Evolutionary conservation across 805 yeast species (phyloP).

Genomic region (Wickerhamiella kazuoi): DNA sequence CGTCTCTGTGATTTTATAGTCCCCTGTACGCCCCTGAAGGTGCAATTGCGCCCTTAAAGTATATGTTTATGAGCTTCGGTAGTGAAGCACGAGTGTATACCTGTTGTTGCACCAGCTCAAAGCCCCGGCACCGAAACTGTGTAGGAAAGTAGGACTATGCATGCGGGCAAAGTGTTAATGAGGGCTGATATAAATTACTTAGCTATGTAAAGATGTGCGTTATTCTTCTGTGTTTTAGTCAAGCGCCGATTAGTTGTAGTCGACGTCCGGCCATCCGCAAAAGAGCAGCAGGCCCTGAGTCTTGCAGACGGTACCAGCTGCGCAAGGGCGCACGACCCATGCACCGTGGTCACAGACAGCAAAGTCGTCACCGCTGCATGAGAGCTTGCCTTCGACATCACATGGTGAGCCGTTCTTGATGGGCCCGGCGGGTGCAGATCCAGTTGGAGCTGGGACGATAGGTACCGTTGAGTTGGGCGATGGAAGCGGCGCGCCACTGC

Average conservation of each 20-base stretch:
- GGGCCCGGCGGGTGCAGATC: not conserved
- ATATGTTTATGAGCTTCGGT: too few relatives aligned
- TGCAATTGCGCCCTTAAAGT: too few relatives aligned
- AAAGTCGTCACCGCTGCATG: constrained; percentile 15
- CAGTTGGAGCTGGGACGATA: not conserved
- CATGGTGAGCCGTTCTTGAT: constrained; percentile 13
- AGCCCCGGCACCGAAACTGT: too few relatives aligned
- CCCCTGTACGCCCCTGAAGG: too few relatives aligned
- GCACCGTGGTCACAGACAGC: constrained; percentile 16
- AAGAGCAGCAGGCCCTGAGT: constrained; percentile 10
- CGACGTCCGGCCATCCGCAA: constrained; percentile 16
- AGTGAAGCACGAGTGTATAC: too few relatives aligned
- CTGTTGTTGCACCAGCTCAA: too few relatives aligned
- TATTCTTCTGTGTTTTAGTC: too few relatives aligned
- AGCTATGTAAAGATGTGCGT: too few relatives aligned
- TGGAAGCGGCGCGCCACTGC: not conserved
- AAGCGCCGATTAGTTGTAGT: not conserved
- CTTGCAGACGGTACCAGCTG: constrained; percentile 17
- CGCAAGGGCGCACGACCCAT: constrained; percentile 19
- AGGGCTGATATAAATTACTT: too few relatives aligned
- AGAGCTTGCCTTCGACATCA: constrained; percentile 14
- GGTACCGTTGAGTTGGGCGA: not conserved
- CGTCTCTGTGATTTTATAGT: too few relatives aligned
- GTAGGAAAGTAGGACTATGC: too few relatives aligned
- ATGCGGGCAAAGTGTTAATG: too few relatives aligned